Conservation (phyloP, 2,329 filamentous ascomycete genomes). For the Cercospora citrullina region DNA sequence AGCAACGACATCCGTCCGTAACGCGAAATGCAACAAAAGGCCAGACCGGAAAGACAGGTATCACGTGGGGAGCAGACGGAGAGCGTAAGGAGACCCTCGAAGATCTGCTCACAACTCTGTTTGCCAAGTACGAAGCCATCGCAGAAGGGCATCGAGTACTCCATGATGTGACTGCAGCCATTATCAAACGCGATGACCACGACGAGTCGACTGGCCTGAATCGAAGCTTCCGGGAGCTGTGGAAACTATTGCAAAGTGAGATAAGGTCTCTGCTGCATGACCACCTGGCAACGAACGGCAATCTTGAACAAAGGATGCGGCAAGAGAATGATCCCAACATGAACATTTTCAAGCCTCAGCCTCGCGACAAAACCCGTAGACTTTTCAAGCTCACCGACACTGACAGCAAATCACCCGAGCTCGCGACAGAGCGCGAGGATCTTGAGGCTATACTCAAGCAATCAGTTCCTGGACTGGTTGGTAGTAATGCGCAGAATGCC, state of each 20-base stretch:
- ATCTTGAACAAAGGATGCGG: conserved; percentile 61
- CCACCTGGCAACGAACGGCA: conserved; percentile 89
- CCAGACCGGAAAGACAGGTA: conserved; percentile 41
- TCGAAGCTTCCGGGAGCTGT: conserved; percentile 91
- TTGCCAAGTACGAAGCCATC: conserved; percentile 96
- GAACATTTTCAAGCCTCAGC: conserved; percentile 56
- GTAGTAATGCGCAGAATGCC: conserved; percentile 36
- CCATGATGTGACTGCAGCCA: conserved; percentile 85
- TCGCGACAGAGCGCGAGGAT: conserved; percentile 82
- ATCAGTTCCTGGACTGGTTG: conserved; percentile 86
- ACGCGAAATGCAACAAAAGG: conserved; percentile 58
- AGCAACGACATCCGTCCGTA: conserved; percentile 86
- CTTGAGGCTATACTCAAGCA: conserved; percentile 85
- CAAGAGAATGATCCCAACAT: conserved; percentile 51
- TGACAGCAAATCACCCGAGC: conserved; percentile 74
- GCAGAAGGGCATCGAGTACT: conserved; percentile 92
- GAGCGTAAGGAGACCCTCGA: conserved; percentile 73
- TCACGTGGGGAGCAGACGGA: conserved; percentile 36
- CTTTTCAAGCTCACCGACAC: conserved; percentile 86
- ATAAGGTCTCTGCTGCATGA: conserved; percentile 92
- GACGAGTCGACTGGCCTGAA: conserved; percentile 66
- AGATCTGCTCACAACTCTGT: conserved; percentile 87
- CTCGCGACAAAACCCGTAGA: conserved; percentile 57
- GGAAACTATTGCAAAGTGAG: conserved; percentile 98
- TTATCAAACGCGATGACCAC: conserved; percentile 75